Conservation (phyloP, 208 protist genomes). For the Herpetomonas samuelpessoai region DNA sequence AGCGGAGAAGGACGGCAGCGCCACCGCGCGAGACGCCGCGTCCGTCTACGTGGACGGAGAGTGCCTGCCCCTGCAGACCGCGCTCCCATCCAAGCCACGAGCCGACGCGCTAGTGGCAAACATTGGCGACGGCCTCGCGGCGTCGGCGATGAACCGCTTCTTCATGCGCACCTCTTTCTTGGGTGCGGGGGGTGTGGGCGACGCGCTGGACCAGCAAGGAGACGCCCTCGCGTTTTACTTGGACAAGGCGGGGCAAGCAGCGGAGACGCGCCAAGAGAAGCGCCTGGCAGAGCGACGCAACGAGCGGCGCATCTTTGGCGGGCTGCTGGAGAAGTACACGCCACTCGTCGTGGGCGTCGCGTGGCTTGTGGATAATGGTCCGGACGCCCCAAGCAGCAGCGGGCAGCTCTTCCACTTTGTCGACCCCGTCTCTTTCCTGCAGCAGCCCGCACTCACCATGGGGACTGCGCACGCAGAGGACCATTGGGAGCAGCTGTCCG, state of each 20-base stretch:
- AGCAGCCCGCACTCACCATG: slow-evolving; percentile 5
- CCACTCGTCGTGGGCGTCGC: slow-evolving; percentile 62
- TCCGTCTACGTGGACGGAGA: slow-evolving; percentile 27
- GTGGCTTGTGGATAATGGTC: slow-evolving; percentile 40
- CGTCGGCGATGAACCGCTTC: slow-evolving; percentile 39
- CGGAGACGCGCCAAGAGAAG: slow-evolving; percentile 14
- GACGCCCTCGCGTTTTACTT: slow-evolving; percentile 62
- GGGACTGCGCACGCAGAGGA: slow-evolving; percentile 22
- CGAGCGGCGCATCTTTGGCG: slow-evolving; percentile 30
- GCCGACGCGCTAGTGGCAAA: slow-evolving; percentile 20
- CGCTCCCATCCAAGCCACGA: slow-evolving; percentile 20
- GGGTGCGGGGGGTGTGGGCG: slow-evolving; percentile 52
- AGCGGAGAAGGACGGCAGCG: neutral
- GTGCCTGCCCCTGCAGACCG: slow-evolving; percentile 40
- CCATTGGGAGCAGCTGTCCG: slow-evolving; percentile 7
- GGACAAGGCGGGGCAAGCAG: slow-evolving; percentile 40
- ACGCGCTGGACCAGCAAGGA: neutral
- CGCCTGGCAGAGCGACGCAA: slow-evolving; percentile 20
- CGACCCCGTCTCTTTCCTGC: slow-evolving; percentile 56
- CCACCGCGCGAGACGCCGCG: neutral
- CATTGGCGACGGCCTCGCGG: slow-evolving; percentile 22
- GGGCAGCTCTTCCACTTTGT: slow-evolving; percentile 75
- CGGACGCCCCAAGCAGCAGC: slow-evolving; percentile 5
- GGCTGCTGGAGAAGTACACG: slow-evolving; percentile 53
- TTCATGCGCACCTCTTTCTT: slow-evolving; percentile 60